A percentile compares a stretch with the other conserved stretches of the same genome.
These are phyloP conservation scores for Wickerhamiella shivajii DNA, from an alignment of 805 yeast species.

Conservation along the genomic window DNA sequence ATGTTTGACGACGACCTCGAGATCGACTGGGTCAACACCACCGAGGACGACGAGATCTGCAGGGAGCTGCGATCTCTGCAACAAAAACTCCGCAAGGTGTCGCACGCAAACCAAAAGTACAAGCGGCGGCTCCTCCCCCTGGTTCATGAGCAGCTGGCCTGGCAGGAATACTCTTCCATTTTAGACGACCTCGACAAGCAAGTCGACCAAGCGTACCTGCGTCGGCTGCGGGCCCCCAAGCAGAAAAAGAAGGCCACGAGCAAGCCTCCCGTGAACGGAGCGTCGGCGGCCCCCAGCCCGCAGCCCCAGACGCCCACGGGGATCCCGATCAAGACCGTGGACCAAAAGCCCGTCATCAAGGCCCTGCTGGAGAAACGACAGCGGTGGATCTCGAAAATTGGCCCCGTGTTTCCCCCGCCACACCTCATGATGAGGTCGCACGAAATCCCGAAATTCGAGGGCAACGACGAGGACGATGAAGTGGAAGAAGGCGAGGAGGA, in stretches of 20 bases:
- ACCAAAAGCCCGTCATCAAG: conserved; percentile 62
- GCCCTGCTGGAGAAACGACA: conserved; percentile 71
- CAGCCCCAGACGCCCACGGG: background rate
- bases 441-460: conserved; percentile 39
- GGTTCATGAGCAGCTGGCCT: conserved; percentile 79
- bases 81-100: conserved; percentile 44
- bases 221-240: conserved; percentile 63
- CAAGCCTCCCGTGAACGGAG: conserved; percentile 4
- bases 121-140: conserved; percentile 53
- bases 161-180: conserved; percentile 84
- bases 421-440: conserved; percentile 71
- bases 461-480: conserved; percentile 29
- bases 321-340: conserved; percentile 32
- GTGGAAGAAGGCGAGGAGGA: conserved; percentile 26
- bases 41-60: conserved; percentile 90
- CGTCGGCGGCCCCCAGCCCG: conserved; percentile 2
- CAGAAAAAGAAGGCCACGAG: conserved; percentile 40
- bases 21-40: conserved; percentile 63
- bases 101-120: conserved; percentile 48
- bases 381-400: conserved; percentile 83
- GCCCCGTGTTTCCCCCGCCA: conserved; percentile 58
- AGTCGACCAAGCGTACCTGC: conserved; percentile 83
- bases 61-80: conserved; percentile 69
- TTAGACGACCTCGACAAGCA: conserved; percentile 91
- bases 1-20: conserved; percentile 19